Evolutionary conservation across 768 basidiomycete genomes (phyloP), one percentile per base, ranked within the genome.

Genomic region (Tricholoma sp.): DNA sequence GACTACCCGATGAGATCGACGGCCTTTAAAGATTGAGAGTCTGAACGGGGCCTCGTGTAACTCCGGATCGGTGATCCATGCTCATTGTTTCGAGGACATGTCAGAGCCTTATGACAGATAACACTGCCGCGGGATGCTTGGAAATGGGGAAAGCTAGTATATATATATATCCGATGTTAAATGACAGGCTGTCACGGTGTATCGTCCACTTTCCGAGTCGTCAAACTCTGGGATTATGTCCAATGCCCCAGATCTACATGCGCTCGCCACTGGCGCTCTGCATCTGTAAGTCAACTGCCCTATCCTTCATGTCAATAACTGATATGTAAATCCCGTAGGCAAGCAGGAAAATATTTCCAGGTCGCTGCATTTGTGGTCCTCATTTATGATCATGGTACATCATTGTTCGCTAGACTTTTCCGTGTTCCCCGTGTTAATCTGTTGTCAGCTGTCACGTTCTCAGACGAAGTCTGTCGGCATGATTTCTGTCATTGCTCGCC

Each of bases 351-450:
- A 21, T 47, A 43, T 34, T 55, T 43, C 32, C 39, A 47, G 43
- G 45, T 47, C 31, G 39, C 54, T 32, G 39, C 41, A 3, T 47
- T 41, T 18, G 54, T 47, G 27, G 31, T 52, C 24, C 51, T 52
- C 16, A n/a, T 52, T 37, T 52, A 52, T 29, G 51, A 52, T 52
- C 51, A 52, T 37, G 9, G 51, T 52, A 35, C 22, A 32, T 37
- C 22, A 32, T 37, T n/a, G 21, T 35, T 5, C 51, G 18, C 31
- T 11, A 22, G 6, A 19, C 35, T 37, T 5, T n/a, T 24, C 24
- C 18, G 18, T 12, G 3, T n/a, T 35, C 2, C 21, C 4, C 27
- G 4, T 14, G 11, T 0, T 37, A 22, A 37, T 18, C 16, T 35
- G 12, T 37, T 11, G 6, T 11, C 22, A 52, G 51, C n/a, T 2